phyloP scores from a whole-genome alignment of 176 grass and related monocot genomes.

The Oropetium thomaeum region DNA sequence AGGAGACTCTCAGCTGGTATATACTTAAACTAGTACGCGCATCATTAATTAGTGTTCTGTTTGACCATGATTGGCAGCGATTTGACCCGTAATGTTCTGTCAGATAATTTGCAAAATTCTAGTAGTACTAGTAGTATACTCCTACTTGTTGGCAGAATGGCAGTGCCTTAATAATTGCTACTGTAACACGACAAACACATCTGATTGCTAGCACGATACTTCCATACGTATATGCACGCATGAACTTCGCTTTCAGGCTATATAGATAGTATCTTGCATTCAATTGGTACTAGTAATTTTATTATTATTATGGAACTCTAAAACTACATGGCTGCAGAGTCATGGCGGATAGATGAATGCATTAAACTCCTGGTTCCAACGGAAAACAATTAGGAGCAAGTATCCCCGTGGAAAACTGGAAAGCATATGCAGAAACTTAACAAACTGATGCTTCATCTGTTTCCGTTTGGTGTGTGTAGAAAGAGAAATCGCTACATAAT shows the following conservation, averaged over 20 bases:
- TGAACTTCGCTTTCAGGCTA: no score
- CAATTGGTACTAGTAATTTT: no score
- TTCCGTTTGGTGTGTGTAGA: slow-evolving; percentile 1
- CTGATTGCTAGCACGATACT: slow-evolving; percentile 17
- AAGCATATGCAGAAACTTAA: neutral
- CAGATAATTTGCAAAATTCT: neutral
- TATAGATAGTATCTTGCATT: no score
- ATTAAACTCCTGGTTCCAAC: neutral
- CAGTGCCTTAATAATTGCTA: no score
- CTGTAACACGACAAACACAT: slow-evolving; percentile 17
- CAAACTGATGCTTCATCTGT: neutral
- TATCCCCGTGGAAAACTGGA: no score
- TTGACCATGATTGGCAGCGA: slow-evolving; percentile 40
- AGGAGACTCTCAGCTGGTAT: slow-evolving; percentile 8
- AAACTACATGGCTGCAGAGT: neutral
- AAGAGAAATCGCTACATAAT: neutral
- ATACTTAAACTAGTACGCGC: neutral
- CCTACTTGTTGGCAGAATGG: no score
- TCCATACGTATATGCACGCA: no score
- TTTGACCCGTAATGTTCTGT: slow-evolving; percentile 41
- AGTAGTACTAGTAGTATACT: neutral
- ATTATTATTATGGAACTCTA: neutral
- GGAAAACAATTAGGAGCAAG: no score
- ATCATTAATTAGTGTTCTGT: slow-evolving; percentile 10
- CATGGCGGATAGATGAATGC: neutral